Evolutionary conservation across 106 monocot genomes (phyloP), one percentile per base, ranked within the genome.

Genomic region (Allium cepa): DNA sequence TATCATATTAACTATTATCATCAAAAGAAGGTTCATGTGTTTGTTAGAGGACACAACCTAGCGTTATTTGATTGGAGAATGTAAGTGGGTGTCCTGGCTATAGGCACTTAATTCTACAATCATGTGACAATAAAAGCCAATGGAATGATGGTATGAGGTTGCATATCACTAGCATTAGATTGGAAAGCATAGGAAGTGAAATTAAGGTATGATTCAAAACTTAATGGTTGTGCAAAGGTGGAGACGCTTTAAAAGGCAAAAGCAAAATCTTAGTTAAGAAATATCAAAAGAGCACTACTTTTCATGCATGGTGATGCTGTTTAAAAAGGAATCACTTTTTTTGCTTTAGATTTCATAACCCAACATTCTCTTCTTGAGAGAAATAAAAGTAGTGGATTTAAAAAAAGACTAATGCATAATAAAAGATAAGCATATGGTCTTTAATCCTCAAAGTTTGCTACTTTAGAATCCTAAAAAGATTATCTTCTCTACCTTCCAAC

Each of bases 361-460:
- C 71, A 78, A 75, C 80, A 69, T 85, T 85, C 78, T 69, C 73
- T 26, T 69, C 63, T 77, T 72, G 50, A 46, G 64, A 59, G 50
- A 69, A 73, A 81, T 81, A 67, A 72, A 70, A 71, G 69, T 69
- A 78, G 75, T 75, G 69, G 78, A 63, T 50, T 75, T 22, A 57
- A 67, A 60, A 76, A 81, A 81, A 78, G 81, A 70, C 67, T 72
- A 75, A 72, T 49, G 75, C 67, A 75, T 77, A 78, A 75, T 71
- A 56, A 85, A 85, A 85, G 78, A 72, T 75, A 78, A 81, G 81
- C 85, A 85, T 81, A 74, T 75, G 61, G 73, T 72, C 72, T 81
- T 79, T 76, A 76, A 64, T 60, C 36, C 59, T 69, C 75, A 78
- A 85, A 78, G 74, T 68, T 71, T 47, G 36, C 9, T 75, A 72